Percentiles rank a stretch among this genome's conserved stretches.
Conservation (phyloP, 2,329 filamentous ascomycete species). For the Fusarium coffeatum region DNA sequence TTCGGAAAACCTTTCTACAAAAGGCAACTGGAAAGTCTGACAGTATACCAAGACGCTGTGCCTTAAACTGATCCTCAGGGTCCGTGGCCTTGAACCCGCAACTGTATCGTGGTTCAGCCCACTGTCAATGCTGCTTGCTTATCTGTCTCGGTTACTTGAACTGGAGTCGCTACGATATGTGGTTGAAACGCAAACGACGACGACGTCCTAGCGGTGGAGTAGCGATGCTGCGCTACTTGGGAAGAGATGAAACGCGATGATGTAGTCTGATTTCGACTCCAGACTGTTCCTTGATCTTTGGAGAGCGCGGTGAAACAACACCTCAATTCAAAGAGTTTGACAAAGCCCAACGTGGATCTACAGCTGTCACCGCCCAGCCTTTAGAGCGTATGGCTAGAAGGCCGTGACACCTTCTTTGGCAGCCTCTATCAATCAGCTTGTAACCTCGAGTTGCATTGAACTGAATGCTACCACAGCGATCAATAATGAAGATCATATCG, state of each 20-base stretch:
- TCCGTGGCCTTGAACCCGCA: not conserved
- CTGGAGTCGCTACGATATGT: slow-evolving; percentile 6
- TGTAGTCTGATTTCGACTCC: slow-evolving; percentile 2
- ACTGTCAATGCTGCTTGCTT: not conserved
- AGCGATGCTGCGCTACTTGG: not conserved
- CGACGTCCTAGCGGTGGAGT: not conserved
- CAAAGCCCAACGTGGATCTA: not conserved
- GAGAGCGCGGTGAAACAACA: not conserved
- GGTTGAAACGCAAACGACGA: slow-evolving; percentile 21
- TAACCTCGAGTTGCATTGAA: not conserved
- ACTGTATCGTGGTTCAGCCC: not conserved
- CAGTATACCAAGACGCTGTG: not conserved
- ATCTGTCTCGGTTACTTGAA: slow-evolving; percentile 19
- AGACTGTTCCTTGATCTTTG: not conserved
- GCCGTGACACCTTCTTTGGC: slow-evolving; percentile 1
- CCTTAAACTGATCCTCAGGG: slow-evolving; percentile 16
- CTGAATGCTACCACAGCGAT: slow-evolving; percentile 22
- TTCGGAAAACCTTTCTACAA: slow-evolving; percentile 22
- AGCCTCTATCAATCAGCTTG: not conserved
- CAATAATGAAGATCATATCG: slow-evolving; percentile 26
- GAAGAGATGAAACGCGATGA: slow-evolving; percentile 27
- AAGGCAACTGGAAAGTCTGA: slow-evolving; percentile 10
- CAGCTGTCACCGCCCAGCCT: not conserved
- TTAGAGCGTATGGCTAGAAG: slow-evolving; percentile 5
- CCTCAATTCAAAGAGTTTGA: not conserved